These are phyloP conservation scores for Nasturtium officinale DNA, from an alignment of 345 rosid species.

Conservation along the genomic window DNA sequence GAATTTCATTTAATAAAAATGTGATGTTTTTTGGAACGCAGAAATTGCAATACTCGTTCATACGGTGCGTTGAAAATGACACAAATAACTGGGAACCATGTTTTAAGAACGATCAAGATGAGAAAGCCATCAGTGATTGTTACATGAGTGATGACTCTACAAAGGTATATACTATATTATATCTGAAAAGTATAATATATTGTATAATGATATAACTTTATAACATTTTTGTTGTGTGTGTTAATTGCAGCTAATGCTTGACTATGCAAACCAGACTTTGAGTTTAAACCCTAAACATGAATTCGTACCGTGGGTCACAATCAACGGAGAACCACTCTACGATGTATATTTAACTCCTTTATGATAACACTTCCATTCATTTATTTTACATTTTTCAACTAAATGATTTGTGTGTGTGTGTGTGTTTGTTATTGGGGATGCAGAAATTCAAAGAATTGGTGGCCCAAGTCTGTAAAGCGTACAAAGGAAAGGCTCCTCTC, in stretches of 20 bases:
- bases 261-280: constrained; percentile 27
- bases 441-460: too few species aligned
- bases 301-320: constrained; percentile 40
- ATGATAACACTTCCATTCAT: not conserved
- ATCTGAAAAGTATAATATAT: too few species aligned
- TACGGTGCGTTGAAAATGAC: constrained; percentile 34
- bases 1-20: not conserved
- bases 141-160: constrained; percentile 7
- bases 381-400: not conserved
- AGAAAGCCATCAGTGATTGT: constrained; percentile 1
- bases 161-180: not conserved
- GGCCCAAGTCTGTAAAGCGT: constrained; percentile 1
- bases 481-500: not conserved
- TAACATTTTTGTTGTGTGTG: not conserved
- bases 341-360: not conserved
- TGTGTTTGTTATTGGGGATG: not conserved
- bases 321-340: constrained; percentile 27
- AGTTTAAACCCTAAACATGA: constrained; percentile 3
- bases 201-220: not conserved
- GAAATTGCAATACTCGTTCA: constrained; percentile 52
- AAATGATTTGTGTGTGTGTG: not conserved
- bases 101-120: not conserved
- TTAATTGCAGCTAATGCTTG: constrained; percentile 27
- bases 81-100: not conserved
- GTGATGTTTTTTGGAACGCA: constrained; percentile 30